Conservation (phyloP, 2,329 filamentous ascomycete species). For the Elsinoe necatrix region DNA sequence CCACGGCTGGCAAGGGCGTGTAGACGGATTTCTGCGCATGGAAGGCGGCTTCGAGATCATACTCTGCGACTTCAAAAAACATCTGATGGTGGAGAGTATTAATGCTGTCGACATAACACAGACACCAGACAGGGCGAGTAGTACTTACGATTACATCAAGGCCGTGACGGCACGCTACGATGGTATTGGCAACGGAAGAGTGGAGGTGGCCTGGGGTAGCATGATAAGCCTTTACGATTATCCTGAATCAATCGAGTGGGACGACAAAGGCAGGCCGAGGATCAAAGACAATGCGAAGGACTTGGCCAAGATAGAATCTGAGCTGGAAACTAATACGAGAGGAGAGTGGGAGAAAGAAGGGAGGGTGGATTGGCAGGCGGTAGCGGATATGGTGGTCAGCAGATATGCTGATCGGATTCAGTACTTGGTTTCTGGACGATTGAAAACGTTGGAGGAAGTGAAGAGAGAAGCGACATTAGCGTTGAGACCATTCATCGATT, state of each 20-base stretch:
- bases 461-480: constrained; percentile 25
- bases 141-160: constrained; percentile 29
- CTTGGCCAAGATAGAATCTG: background rate
- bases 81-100: constrained; percentile 32
- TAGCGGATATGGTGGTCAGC: constrained; percentile 56
- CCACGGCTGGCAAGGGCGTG: constrained; percentile 40
- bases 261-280: constrained; percentile 31
- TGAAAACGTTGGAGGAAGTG: constrained; percentile 21
- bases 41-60: constrained; percentile 65
- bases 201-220: constrained; percentile 39
- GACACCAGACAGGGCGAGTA: background rate
- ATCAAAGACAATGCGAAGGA: constrained; percentile 29
- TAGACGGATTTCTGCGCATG: constrained; percentile 60
- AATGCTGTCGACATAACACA: constrained; percentile 22
- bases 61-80: constrained; percentile 51
- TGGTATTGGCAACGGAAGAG: constrained; percentile 37
- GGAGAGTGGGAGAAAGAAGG: background rate
- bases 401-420: constrained; percentile 53
- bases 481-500: constrained; percentile 34
- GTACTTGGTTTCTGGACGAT: constrained; percentile 25
- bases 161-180: constrained; percentile 37
- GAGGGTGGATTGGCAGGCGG: constrained; percentile 55
- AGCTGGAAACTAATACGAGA: constrained; percentile 23
- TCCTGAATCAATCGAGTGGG: constrained; percentile 28
- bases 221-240: constrained; percentile 43